Evolutionary conservation across 495 filamentous ascomycete genomes (phyloP).

Genomic region (Hypoxylon lienhwacheense): DNA sequence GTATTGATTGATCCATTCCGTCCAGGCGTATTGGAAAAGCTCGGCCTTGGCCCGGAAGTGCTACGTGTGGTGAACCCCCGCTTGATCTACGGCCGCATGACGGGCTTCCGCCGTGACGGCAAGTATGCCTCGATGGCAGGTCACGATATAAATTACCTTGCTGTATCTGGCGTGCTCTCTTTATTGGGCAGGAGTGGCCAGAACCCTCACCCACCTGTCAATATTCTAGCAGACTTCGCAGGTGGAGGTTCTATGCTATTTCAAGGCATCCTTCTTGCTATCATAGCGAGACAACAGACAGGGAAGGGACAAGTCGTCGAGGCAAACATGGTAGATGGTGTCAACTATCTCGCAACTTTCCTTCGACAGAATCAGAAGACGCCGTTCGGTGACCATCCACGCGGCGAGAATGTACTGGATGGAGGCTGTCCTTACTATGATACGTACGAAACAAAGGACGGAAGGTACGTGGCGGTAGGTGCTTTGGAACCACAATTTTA

Average conservation of each 20-base stretch:
- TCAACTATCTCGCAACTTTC: conserved; percentile 74
- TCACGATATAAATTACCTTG: conserved; percentile 98
- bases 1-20: conserved; percentile 92
- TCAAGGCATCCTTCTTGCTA: conserved; percentile 65
- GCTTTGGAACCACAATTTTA: conserved; percentile 90
- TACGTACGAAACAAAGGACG: conserved; percentile 82
- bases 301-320: conserved; percentile 87
- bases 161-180: conserved; percentile 76
- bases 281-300: conserved; percentile 55
- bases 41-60: conserved; percentile 71
- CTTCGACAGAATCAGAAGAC: conserved; percentile 64
- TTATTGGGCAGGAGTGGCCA: conserved; percentile 70
- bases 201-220: conserved; percentile 76
- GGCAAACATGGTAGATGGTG: conserved; percentile 95
- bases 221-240: conserved; percentile 87
- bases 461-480: conserved; percentile 84
- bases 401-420: conserved; percentile 81
- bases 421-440: conserved; percentile 86
- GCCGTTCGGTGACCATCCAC: conserved; percentile 58
- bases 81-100: conserved; percentile 80
- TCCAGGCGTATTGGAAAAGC: conserved; percentile 83
- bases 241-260: conserved; percentile 84
- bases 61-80: conserved; percentile 68
- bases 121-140: conserved; percentile 86
- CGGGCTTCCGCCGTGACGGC: conserved; percentile 85